Evolutionary conservation across 176 grass and related monocot species (phyloP), one percentile per base, ranked within the genome.

Genomic region (Tuctoria greenei): DNA sequence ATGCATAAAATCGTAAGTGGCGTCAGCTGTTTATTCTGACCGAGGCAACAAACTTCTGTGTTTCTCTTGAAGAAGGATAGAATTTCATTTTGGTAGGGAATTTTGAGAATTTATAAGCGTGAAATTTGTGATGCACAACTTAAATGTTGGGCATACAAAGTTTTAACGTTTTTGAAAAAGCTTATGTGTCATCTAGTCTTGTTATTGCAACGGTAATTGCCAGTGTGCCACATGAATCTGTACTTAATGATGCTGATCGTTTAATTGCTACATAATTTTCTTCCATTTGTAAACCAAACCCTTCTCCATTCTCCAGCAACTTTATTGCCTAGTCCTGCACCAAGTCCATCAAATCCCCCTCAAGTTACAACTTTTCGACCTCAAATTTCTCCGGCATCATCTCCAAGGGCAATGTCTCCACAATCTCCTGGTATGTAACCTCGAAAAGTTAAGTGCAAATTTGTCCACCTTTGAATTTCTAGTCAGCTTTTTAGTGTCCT

Each of bases 381-480:
- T 73, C 67, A 3, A 83, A 67, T 69, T 75, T 67, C 86, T 61
- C 94, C 88, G 2, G 77, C 75, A 23, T 85, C 74, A 78, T 63
- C 90, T 85, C 88, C 84, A 40, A 75, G 54, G 50, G 40, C 73
- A 72, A 24, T 67, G 50, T 24, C 90, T 64, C 74, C 84, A 68
- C 16, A 38, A 73, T 59, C 79, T 87, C 86, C 78, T 81, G 94
- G 94, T 97, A 93, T 34, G 66, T 34, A 82, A 70, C 36, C 47
- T 3, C 20, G 64, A 9, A 55, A 79, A 79, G 15, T 38, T 79
- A 34, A 14, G 4, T 70, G 40, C 69, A 61, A 63, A 47, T 66
- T 65, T 49, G 5, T 40, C n/a, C 10, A 80, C 10, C 47, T 84
- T 82, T 66, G 64, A 24, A 31, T 69, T 76, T 75, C 11, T 26